These are phyloP conservation scores for Odontarrhena argentea DNA, from an alignment of 345 rosid genomes.

Conservation along the genomic window DNA sequence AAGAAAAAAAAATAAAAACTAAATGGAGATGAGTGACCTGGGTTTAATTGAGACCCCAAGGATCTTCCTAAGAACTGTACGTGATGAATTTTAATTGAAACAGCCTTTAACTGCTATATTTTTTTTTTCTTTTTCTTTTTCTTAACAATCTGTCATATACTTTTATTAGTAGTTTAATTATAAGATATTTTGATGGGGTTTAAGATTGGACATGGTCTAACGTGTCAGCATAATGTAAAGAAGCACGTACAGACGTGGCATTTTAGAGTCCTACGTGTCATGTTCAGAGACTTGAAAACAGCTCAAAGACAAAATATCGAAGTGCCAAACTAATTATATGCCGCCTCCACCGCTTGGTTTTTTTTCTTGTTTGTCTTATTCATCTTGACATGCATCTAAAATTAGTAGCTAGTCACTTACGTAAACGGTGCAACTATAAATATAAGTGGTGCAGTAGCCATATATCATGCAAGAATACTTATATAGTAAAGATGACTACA, in stretches of 20 bases:
- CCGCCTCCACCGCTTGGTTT: constrained; percentile 1
- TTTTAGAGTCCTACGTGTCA: constrained; percentile 26
- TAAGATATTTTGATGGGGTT: no score
- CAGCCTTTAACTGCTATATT: no score
- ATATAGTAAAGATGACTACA: constrained; percentile 24
- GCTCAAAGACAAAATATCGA: not conserved
- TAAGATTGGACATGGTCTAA: no score
- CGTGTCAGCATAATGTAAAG: not conserved
- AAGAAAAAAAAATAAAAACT: no score
- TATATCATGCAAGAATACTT: not conserved
- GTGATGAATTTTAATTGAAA: no score
- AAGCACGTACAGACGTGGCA: constrained; percentile 23
- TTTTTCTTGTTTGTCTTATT: not conserved
- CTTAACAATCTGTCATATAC: no score
- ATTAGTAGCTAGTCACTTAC: constrained; percentile 16
- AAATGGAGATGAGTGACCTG: no score
- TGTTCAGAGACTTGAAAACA: constrained; percentile 10
- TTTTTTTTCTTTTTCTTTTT: no score
- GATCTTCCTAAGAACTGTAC: no score
- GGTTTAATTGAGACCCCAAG: no score
- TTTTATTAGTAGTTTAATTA: no score
- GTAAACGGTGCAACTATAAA: constrained; percentile 26
- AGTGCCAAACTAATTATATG: constrained; percentile 3
- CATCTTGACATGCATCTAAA: not conserved
- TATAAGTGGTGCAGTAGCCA: not conserved